Conservation (phyloP, 2,329 filamentous ascomycete genomes). For the Verruconis gallopava region DNA sequence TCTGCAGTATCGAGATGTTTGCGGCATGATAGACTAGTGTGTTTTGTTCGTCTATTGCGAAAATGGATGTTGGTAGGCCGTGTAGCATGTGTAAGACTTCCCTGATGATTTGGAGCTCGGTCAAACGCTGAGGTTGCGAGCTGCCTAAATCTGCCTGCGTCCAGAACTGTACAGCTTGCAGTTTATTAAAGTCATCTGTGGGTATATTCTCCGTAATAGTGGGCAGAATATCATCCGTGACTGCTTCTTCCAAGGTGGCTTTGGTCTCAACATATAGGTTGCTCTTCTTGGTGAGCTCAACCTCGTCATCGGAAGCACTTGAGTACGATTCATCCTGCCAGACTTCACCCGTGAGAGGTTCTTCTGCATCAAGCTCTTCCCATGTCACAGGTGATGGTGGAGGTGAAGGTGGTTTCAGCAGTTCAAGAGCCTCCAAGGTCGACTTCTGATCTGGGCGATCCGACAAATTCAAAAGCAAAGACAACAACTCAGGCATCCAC, state of each 20-base stretch:
- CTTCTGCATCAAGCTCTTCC: conserved; percentile 66
- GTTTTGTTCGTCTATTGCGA: conserved; percentile 32
- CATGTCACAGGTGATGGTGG: conserved; percentile 49
- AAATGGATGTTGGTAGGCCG: conserved; percentile 64
- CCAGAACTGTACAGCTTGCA: conserved; percentile 39
- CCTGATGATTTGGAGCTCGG: conserved; percentile 60
- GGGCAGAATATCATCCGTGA: conserved; percentile 18
- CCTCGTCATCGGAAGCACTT: conserved; percentile 47
- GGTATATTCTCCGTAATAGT: conserved; percentile 14
- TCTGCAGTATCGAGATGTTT: conserved; percentile 5
- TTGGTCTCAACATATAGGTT: conserved; percentile 12
- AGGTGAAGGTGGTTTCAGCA: conserved; percentile 27
- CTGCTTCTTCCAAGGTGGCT: conserved; percentile 14
- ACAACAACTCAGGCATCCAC: conserved; percentile 68
- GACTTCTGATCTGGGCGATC: conserved; percentile 65
- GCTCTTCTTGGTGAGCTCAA: conserved; percentile 17
- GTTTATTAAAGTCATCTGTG: not conserved
- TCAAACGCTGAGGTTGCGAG: not conserved
- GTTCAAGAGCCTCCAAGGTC: conserved; percentile 44
- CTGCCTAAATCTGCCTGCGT: conserved; percentile 10
- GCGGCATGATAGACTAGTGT: conserved; percentile 25
- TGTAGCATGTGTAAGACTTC: conserved; percentile 78
- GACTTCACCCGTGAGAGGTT: conserved; percentile 57
- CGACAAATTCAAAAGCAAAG: conserved; percentile 67
- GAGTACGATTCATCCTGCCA: conserved; percentile 60